Percentiles rank a stretch among this genome's conserved stretches.
Conservation (phyloP, 2,329 filamentous ascomycete species). For the Trichoderma oligosporum region DNA sequence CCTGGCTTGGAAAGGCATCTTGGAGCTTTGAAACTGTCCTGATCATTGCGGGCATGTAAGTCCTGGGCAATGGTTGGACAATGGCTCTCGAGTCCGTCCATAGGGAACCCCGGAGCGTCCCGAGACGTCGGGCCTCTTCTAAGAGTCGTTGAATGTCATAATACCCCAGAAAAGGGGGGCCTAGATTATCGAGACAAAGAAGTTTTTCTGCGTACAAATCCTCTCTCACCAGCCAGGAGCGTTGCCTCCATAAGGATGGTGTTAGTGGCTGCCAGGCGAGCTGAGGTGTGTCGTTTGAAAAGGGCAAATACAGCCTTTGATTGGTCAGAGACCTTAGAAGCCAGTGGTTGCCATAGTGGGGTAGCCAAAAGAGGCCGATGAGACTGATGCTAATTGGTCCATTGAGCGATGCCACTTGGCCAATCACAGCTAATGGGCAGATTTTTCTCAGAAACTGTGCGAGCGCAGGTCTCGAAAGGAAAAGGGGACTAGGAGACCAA, state of each 20-base stretch:
- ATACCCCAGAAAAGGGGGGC: slow-evolving; percentile 24
- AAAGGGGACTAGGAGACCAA: slow-evolving; percentile 9
- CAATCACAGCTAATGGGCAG: slow-evolving; percentile 18
- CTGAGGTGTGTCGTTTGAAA: slow-evolving; percentile 34
- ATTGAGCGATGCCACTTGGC: background rate
- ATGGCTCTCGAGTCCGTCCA: slow-evolving; percentile 21
- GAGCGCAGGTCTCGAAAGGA: slow-evolving; percentile 5
- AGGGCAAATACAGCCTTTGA: slow-evolving; percentile 29
- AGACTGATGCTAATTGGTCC: slow-evolving; percentile 23
- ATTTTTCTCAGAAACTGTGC: slow-evolving; percentile 10
- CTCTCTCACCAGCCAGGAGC: slow-evolving; percentile 10
- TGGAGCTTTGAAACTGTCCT: slow-evolving; percentile 5
- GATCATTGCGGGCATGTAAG: slow-evolving; percentile 19
- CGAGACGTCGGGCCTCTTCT: slow-evolving; percentile 25
- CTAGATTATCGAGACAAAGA: slow-evolving; percentile 19
- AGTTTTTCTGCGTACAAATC: slow-evolving; percentile 18
- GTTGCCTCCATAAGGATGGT: slow-evolving; percentile 6
- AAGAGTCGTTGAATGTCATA: slow-evolving; percentile 23
- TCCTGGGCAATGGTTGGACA: slow-evolving; percentile 32
- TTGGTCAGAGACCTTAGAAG: slow-evolving; percentile 28
- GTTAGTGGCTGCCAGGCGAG: slow-evolving; percentile 26
- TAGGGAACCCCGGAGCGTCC: slow-evolving; percentile 21
- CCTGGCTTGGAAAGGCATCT: slow-evolving; percentile 23
- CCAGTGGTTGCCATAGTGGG: slow-evolving; percentile 26
- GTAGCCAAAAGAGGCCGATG: slow-evolving; percentile 22